phyloP scores from a whole-genome alignment of 2,329 filamentous ascomycete species.

The Escovopsis sp. region DNA sequence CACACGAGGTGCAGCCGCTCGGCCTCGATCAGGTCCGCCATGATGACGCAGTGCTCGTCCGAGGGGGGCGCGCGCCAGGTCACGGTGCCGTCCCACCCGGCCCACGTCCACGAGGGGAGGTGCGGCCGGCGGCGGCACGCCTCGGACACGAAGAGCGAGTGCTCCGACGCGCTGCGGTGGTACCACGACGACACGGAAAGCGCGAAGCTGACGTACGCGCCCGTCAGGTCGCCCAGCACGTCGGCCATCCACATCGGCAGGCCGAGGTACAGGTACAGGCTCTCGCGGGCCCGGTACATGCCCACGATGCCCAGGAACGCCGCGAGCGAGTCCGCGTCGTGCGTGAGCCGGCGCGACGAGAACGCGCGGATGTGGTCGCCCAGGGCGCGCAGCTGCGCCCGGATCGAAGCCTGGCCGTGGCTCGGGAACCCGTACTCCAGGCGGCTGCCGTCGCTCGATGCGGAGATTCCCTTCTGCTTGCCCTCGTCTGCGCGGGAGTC shows the following conservation, averaged over 20 bases:
- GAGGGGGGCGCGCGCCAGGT: conserved; percentile 5
- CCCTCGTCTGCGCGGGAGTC: not conserved
- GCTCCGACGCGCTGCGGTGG: conserved; percentile 1
- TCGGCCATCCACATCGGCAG: conserved; percentile 4
- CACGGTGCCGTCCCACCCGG: conserved; percentile 4
- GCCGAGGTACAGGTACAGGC: conserved; percentile 3
- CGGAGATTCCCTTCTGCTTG: not conserved
- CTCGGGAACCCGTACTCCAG: conserved; percentile 3
- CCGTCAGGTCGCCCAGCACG: conserved; percentile 1
- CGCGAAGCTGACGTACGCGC: conserved; percentile 3
- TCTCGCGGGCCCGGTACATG: conserved; percentile 3
- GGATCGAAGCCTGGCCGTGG: not conserved
- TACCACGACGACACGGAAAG: conserved; percentile 5
- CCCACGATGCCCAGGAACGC: conserved; percentile 4
- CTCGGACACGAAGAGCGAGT: conserved; percentile 2
- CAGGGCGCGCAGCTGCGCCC: not conserved
- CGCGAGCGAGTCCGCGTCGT: conserved; percentile 1
- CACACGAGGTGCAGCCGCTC: conserved; percentile 3
- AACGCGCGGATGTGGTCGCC: conserved; percentile 5
- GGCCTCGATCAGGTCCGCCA: not conserved
- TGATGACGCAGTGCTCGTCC: conserved; percentile 3
- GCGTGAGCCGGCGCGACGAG: conserved; percentile 1
- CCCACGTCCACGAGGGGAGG: conserved; percentile 5
- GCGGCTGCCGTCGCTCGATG: conserved; percentile 1
- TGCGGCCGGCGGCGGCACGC: conserved; percentile 2